These are phyloP conservation scores for Verticillium dahliae DNA, from an alignment of 2,329 filamentous ascomycete species.

Conservation along the genomic window DNA sequence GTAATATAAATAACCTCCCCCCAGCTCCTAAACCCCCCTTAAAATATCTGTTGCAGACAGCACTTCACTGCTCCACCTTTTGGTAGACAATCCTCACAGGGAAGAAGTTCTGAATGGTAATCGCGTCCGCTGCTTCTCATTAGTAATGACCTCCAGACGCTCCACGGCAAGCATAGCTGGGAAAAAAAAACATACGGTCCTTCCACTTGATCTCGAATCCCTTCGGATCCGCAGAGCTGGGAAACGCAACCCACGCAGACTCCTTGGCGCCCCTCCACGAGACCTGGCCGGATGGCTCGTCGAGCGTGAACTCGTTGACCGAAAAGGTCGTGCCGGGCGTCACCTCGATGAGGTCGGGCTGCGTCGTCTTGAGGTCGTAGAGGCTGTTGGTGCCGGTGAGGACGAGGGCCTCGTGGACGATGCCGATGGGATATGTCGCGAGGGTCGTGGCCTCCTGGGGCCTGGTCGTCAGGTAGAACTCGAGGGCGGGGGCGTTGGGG, in stretches of 20 bases:
- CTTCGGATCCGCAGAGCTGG: background rate
- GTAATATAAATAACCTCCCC: too few species aligned
- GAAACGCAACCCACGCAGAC: background rate
- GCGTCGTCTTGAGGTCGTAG: background rate
- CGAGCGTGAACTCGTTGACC: background rate
- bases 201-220: constrained; percentile 1
- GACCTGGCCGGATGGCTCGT: background rate
- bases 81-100: background rate
- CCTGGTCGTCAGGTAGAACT: background rate
- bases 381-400: background rate
- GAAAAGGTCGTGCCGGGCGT: background rate
- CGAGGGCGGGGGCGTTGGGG: background rate
- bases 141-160: background rate
- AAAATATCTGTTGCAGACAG: too few species aligned
- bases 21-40: too few species aligned
- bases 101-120: constrained; percentile 1
- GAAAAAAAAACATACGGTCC: background rate
- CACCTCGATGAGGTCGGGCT: background rate
- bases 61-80: background rate
- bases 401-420: background rate
- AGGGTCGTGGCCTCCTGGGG: background rate
- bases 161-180: too few species aligned
- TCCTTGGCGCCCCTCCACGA: background rate
- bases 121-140: background rate
- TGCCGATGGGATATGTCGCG: background rate